These are phyloP conservation scores for Triglochin maritima DNA, from an alignment of 106 monocot genomes.

Conservation along the genomic window DNA sequence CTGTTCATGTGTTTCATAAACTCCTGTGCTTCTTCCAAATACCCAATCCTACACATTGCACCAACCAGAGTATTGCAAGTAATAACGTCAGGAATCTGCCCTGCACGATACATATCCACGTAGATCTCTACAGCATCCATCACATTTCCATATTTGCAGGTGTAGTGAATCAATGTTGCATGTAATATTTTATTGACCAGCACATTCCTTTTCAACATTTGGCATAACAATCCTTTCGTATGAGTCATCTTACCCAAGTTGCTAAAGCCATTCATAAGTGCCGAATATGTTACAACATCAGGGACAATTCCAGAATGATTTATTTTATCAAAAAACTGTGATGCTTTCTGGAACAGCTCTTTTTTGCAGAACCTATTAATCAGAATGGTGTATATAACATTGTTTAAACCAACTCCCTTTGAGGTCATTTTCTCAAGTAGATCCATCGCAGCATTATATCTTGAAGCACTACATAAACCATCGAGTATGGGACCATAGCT, in stretches of 20 bases:
- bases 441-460: slow-evolving; percentile 30
- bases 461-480: slow-evolving; percentile 45
- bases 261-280: slow-evolving; percentile 47
- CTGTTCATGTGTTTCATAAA: slow-evolving; percentile 59
- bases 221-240: slow-evolving; percentile 32
- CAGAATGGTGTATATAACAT: slow-evolving; percentile 43
- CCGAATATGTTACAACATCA: slow-evolving; percentile 65
- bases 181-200: slow-evolving; percentile 37
- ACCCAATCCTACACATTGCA: slow-evolving; percentile 35
- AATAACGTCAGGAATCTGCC: slow-evolving; percentile 20
- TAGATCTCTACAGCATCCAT: slow-evolving; percentile 46
- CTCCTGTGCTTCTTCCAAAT: slow-evolving; percentile 40
- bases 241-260: slow-evolving; percentile 25
- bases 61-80: slow-evolving; percentile 41
- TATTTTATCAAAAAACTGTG: slow-evolving; percentile 33
- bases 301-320: slow-evolving; percentile 33
- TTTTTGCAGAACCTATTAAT: slow-evolving; percentile 54
- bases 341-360: slow-evolving; percentile 32
- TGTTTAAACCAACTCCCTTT: slow-evolving; percentile 27
- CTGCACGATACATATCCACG: slow-evolving; percentile 21
- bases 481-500: slow-evolving; percentile 50
- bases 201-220: slow-evolving; percentile 46
- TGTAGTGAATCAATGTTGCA: slow-evolving; percentile 37
- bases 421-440: slow-evolving; percentile 37
- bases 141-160: slow-evolving; percentile 33